Conservation (phyloP, 2,329 filamentous ascomycete species). For the Fusarium napiforme region DNA sequence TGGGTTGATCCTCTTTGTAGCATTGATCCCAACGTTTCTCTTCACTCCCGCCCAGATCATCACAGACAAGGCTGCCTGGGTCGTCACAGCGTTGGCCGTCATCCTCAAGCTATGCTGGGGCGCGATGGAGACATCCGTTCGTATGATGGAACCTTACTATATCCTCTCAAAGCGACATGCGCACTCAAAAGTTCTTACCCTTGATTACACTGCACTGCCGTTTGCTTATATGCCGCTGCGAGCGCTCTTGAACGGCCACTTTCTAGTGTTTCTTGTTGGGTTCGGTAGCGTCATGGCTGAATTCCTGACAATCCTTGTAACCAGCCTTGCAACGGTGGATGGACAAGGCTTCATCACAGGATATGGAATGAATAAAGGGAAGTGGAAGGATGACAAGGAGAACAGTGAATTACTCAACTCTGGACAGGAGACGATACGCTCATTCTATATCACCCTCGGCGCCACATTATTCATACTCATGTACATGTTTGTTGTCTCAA, state of each 20-base stretch:
- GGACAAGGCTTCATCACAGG: constrained; percentile 66
- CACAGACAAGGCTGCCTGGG: constrained; percentile 71
- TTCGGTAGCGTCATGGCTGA: constrained; percentile 79
- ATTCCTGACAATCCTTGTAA: constrained; percentile 75
- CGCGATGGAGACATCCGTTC: constrained; percentile 74
- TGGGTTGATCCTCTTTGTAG: constrained; percentile 66
- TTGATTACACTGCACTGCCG: constrained; percentile 79
- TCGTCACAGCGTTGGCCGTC: constrained; percentile 73
- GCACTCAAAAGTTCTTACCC: constrained; percentile 71
- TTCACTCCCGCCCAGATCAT: constrained; percentile 66
- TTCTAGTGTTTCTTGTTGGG: constrained; percentile 74
- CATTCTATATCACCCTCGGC: constrained; percentile 73
- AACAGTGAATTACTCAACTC: constrained; percentile 54
- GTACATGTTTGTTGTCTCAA: constrained; percentile 70
- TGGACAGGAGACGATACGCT: constrained; percentile 69
- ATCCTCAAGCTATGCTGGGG: constrained; percentile 75
- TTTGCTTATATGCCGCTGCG: constrained; percentile 72
- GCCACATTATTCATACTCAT: constrained; percentile 72
- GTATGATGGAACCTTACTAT: constrained; percentile 81
- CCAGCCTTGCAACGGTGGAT: constrained; percentile 72
- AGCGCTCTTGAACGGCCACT: constrained; percentile 71
- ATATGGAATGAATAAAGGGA: constrained; percentile 23
- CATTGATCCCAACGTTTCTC: constrained; percentile 69
- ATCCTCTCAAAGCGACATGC: constrained; percentile 74
- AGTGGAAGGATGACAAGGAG: constrained; percentile 22